Percentiles rank a stretch among this genome's conserved stretches.
These are phyloP conservation scores for Xylaria sp. DNA, from an alignment of 2,329 filamentous ascomycete genomes.

Conservation along the genomic window DNA sequence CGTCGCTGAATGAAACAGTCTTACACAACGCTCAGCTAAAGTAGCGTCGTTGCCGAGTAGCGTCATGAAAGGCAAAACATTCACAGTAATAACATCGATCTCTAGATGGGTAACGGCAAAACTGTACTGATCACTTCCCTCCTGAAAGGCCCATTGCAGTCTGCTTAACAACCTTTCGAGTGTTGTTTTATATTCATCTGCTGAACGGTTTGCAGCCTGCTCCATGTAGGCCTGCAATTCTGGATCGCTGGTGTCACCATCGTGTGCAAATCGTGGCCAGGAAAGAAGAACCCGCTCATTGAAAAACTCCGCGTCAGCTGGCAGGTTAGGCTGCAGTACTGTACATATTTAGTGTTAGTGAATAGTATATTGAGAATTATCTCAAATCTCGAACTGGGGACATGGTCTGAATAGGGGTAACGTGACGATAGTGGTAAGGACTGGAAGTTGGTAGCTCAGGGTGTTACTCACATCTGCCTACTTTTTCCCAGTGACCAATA, in stretches of 20 bases:
- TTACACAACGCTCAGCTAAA: slow-evolving; percentile 11
- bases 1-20: not conserved
- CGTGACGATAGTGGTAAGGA: not conserved
- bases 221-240: not conserved
- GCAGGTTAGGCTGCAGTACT: not conserved
- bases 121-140: no score
- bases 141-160: not conserved
- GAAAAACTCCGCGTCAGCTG: not conserved
- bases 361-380: not conserved
- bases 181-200: not conserved
- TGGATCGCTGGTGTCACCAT: not conserved
- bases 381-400: not conserved
- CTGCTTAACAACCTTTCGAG: not conserved
- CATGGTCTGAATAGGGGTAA: not conserved
- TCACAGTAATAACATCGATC: not conserved
- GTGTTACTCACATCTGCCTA: not conserved
- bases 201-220: not conserved
- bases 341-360: not conserved
- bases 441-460: not conserved
- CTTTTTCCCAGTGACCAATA: not conserved
- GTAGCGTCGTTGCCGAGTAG: slow-evolving; percentile 1
- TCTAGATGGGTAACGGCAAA: not conserved
- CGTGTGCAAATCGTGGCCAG: not conserved
- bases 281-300: not conserved
- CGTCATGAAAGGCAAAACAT: not conserved